These are phyloP conservation scores for Crithidia mellificae DNA, from an alignment of 208 protist species.

Conservation along the genomic window DNA sequence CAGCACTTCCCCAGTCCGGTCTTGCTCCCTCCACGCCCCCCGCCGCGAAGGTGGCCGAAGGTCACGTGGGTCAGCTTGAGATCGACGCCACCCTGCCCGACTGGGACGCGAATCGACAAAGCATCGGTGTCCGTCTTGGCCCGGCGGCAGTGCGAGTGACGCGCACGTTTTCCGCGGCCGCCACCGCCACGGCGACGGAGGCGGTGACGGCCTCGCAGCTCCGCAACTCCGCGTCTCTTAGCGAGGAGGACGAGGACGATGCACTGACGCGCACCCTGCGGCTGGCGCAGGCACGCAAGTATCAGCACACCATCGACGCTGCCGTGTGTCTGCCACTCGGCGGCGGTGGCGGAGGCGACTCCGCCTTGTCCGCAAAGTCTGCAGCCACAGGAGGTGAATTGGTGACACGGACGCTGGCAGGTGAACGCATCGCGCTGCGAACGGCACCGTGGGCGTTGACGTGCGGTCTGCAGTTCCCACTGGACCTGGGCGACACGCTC, in stretches of 20 bases:
- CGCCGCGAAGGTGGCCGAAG: background rate
- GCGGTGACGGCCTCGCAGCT: slow-evolving; percentile 6
- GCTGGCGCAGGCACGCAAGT: background rate
- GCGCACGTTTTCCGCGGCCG: slow-evolving; percentile 13
- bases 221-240: slow-evolving; percentile 27
- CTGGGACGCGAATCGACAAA: slow-evolving; percentile 29
- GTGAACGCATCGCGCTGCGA: slow-evolving; percentile 13
- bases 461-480: slow-evolving; percentile 49
- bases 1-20: too few species aligned
- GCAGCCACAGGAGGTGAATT: background rate
- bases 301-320: slow-evolving; percentile 32
- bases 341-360: background rate
- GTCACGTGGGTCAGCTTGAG: slow-evolving; percentile 22
- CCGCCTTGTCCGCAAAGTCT: background rate
- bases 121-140: slow-evolving; percentile 24
- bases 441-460: slow-evolving; percentile 40
- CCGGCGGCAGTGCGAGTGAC: slow-evolving; percentile 27
- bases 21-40: too few species aligned
- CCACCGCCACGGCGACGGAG: slow-evolving; percentile 16
- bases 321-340: slow-evolving; percentile 24
- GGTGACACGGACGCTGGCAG: slow-evolving; percentile 12
- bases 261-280: slow-evolving; percentile 4
- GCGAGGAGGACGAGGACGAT: slow-evolving; percentile 24
- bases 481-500: slow-evolving; percentile 53
- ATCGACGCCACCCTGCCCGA: slow-evolving; percentile 23